Conservation (phyloP, 495 filamentous ascomycete genomes). For the Pseudevernia furfuracea region DNA sequence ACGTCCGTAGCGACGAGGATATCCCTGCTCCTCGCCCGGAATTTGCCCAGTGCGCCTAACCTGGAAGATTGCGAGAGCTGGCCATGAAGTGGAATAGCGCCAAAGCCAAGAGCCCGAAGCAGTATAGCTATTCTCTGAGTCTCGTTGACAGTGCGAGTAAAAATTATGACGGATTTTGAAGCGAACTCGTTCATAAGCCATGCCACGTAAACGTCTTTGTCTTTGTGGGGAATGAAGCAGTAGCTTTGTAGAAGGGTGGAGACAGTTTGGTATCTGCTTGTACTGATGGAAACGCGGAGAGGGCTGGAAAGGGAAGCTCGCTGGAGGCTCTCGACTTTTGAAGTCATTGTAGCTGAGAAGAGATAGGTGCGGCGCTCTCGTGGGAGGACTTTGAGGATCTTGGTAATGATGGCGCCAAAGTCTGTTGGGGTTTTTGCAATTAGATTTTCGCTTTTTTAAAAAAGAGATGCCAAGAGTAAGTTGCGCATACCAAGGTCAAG, state of each 20-base stretch:
- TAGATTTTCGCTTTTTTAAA: not conserved
- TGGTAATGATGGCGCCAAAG: slow-evolving; percentile 86
- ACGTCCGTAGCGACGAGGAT: slow-evolving; percentile 96
- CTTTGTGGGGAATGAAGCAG: slow-evolving; percentile 75
- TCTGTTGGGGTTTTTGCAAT: slow-evolving; percentile 36
- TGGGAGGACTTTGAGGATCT: slow-evolving; percentile 84
- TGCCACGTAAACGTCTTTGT: slow-evolving; percentile 88
- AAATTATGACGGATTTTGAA: slow-evolving; percentile 80
- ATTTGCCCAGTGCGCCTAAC: slow-evolving; percentile 79
- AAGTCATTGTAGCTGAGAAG: slow-evolving; percentile 89
- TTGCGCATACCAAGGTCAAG: slow-evolving; percentile 54
- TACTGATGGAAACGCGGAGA: slow-evolving; percentile 63
- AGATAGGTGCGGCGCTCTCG: slow-evolving; percentile 74
- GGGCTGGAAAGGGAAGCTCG: slow-evolving; percentile 79
- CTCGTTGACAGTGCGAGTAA: slow-evolving; percentile 88
- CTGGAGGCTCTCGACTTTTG: slow-evolving; percentile 86
- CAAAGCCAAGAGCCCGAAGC: slow-evolving; percentile 69
- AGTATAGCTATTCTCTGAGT: slow-evolving; percentile 77
- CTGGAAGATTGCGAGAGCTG: slow-evolving; percentile 79
- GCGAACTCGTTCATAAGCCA: slow-evolving; percentile 76
- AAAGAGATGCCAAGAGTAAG: not conserved
- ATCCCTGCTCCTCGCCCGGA: slow-evolving; percentile 63
- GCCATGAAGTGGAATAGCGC: slow-evolving; percentile 86
- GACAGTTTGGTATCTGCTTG: slow-evolving; percentile 79
- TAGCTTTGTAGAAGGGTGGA: slow-evolving; percentile 74